These are phyloP conservation scores for Thielaviopsis ethacetica DNA, from an alignment of 2,329 filamentous ascomycete species.

Conservation along the genomic window DNA sequence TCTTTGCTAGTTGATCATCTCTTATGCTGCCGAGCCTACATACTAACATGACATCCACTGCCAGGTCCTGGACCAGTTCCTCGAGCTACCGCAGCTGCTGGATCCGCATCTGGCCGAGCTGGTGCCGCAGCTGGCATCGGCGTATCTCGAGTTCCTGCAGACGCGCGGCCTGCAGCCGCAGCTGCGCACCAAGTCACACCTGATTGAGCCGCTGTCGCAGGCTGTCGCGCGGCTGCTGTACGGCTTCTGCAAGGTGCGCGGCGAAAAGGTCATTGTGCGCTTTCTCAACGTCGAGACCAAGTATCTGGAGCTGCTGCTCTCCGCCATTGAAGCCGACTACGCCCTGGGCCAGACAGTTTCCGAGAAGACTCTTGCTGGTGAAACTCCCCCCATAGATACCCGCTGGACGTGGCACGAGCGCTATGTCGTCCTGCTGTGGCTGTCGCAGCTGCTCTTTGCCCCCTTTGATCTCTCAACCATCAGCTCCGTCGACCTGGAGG, in stretches of 20 bases:
- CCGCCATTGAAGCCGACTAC: conserved; percentile 50
- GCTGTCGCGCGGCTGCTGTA: conserved; percentile 73
- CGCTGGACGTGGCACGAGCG: conserved; percentile 68
- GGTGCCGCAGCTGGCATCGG: conserved; percentile 56
- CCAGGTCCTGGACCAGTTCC: conserved; percentile 65
- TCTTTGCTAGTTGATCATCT: conserved; percentile 1
- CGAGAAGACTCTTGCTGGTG: conserved; percentile 3
- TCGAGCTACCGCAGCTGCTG: conserved; percentile 86
- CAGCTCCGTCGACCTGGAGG: conserved; percentile 42
- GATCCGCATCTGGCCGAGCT: conserved; percentile 67
- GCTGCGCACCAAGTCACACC: conserved; percentile 20
- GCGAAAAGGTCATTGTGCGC: conserved; percentile 78
- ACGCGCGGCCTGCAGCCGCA: conserved; percentile 23
- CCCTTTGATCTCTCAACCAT: conserved; percentile 86
- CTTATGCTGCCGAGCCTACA: conserved; percentile 10
- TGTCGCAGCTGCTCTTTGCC: conserved; percentile 64
- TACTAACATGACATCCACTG: neutral
- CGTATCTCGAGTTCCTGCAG: conserved; percentile 53
- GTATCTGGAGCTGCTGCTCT: conserved; percentile 65
- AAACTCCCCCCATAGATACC: conserved; percentile 13
- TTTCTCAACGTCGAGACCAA: conserved; percentile 84
- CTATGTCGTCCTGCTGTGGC: conserved; percentile 78
- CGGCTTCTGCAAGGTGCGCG: conserved; percentile 83
- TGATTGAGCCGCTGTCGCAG: conserved; percentile 41
- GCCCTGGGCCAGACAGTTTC: neutral